Evolutionary conservation across 2,329 filamentous ascomycete genomes (phyloP).

Genomic region (Epichloe gansuensis): DNA sequence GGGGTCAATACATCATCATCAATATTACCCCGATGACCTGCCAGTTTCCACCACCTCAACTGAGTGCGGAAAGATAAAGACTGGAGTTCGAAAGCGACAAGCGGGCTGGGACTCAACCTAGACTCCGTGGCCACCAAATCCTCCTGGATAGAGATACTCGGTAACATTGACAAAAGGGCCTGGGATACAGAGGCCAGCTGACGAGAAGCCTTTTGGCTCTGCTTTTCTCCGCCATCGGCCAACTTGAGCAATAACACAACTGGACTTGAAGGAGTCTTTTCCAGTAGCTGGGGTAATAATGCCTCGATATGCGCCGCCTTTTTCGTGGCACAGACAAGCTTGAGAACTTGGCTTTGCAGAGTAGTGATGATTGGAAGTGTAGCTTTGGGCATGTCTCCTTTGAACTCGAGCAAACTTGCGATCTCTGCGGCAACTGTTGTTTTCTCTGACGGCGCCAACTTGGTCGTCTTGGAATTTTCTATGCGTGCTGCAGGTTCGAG

Average conservation of each 20-base stretch:
- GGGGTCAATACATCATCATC: conserved; percentile 56
- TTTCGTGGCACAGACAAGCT: conserved; percentile 47
- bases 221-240: conserved; percentile 29
- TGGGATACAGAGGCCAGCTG: conserved; percentile 58
- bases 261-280: conserved; percentile 43
- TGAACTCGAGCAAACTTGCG: conserved; percentile 51
- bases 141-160: conserved; percentile 51
- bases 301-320: conserved; percentile 49
- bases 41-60: conserved; percentile 53
- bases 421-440: conserved; percentile 25
- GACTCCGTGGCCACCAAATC: conserved; percentile 44
- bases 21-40: conserved; percentile 44
- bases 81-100: conserved; percentile 50
- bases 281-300: conserved; percentile 41
- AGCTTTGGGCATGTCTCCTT: conserved; percentile 28
- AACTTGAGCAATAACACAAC: conserved; percentile 41
- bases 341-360: conserved; percentile 53
- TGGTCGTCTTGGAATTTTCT: conserved; percentile 21
- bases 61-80: conserved; percentile 48
- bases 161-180: conserved; percentile 51
- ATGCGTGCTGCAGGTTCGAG: conserved; percentile 31
- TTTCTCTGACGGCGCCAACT: conserved; percentile 17
- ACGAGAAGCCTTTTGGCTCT: conserved; percentile 45
- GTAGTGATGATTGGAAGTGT: conserved; percentile 45
- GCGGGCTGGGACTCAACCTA: conserved; percentile 43